Conservation (phyloP, 352 stramenopile species). For the Globisporangium recalcitrans region DNA sequence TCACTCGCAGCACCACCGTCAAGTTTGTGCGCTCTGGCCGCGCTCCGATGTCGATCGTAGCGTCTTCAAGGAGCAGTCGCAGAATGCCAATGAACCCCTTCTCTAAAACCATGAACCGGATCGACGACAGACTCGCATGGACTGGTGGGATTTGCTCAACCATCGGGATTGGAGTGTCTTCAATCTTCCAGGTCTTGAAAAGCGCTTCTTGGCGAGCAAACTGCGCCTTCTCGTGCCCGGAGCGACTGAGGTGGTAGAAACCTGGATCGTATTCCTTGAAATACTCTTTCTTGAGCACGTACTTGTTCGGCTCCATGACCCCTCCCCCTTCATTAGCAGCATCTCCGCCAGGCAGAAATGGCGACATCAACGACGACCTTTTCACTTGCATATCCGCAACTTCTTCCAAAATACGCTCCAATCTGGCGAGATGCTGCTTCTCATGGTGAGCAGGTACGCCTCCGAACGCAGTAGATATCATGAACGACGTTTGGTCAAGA, state of each 20-base stretch:
- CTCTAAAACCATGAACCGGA: constrained; percentile 60
- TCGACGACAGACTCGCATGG: constrained; percentile 43
- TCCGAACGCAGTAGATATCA: constrained; percentile 64
- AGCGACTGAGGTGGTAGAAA: constrained; percentile 75
- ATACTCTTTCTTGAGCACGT: constrained; percentile 72
- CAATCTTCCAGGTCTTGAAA: constrained; percentile 75
- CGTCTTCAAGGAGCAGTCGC: constrained; percentile 63
- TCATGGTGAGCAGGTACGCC: constrained; percentile 55
- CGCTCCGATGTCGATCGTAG: constrained; percentile 19
- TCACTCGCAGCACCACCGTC: constrained; percentile 56
- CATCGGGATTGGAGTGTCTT: constrained; percentile 61
- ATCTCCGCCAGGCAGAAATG: constrained; percentile 27
- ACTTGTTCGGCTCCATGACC: constrained; percentile 71
- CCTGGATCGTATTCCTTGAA: constrained; percentile 77
- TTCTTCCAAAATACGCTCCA: constrained; percentile 65
- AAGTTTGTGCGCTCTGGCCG: constrained; percentile 53
- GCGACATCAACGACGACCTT: constrained; percentile 27
- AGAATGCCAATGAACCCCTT: constrained; percentile 60
- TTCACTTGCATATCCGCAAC: constrained; percentile 69
- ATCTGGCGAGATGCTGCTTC: constrained; percentile 55
- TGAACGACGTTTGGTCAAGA: constrained; percentile 74
- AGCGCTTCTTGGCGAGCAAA: constrained; percentile 74
- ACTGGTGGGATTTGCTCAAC: constrained; percentile 50
- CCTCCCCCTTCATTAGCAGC: constrained; percentile 30
- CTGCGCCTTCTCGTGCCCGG: constrained; percentile 75